Base-by-base conservation (phyloP, 805 yeast species). In the Metschnikowia dekortorum region DNA sequence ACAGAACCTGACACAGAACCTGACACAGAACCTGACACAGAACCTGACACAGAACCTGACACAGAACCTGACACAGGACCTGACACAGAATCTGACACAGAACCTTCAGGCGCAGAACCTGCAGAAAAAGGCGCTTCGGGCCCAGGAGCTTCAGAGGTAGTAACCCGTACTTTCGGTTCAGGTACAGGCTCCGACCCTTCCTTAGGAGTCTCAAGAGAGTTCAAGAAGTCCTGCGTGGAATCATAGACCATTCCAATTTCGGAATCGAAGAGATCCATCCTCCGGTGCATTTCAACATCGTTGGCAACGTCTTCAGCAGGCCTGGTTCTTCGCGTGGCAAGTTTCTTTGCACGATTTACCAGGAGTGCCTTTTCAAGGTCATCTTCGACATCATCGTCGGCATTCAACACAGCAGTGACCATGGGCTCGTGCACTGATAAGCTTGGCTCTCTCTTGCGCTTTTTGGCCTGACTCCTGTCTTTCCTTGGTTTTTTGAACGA, bases 221-320 rank as follows among this genome's bases (percentile, higher is more conserved):
- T 63, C 42, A 74, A 57, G 51, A 76, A 74, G 32, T 74, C 79
- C 30, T 64, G 62, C 1, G 78, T 78, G 26, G 71, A 78, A 55
- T 78, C 59, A 28, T 55, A 61, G 3, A 61, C 58, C 30, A 57
- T 37, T 2, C 57, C 60, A 8, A 47, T 46, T 6, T 46, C 53
- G 14, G 56, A 31, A 40, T 60, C 61, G n/a, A 53, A 51, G 13
- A 45, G 31, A 49, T 57, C 62, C 47, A 46, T 51, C 39, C 60
- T 53, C 42, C 50, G 55, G 52, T 52, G 56, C 60, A 42, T 58
- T 26, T 62, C 58, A 4, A 79, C 63, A 45, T 76, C 75, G 10
- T 57, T 53, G 0, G 77, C 81, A 2, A 78, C 58, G 29, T 68
- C 61, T 47, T 67, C 70, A 8, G 68, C 68, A 3, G 62, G 67